These are phyloP conservation scores for Chernovozyma sophiae-reginae DNA, from an alignment of 1,139 yeast genomes.

Conservation along the genomic window DNA sequence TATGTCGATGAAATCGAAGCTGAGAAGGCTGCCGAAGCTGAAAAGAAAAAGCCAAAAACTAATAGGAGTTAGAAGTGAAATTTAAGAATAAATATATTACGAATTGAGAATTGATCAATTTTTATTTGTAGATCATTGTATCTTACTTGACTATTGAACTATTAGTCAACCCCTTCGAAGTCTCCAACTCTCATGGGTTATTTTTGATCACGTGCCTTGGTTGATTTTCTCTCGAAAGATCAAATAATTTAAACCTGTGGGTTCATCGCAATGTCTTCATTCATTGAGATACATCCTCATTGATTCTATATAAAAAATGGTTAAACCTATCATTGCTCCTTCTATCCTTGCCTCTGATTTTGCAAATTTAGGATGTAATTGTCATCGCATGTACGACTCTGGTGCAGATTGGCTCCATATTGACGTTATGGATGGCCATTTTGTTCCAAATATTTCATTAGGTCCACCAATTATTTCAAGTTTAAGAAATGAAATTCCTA, in stretches of 20 bases:
- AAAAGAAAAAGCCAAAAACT: slow-evolving; percentile 62
- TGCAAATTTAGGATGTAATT: slow-evolving; percentile 82
- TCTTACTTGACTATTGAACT: no score
- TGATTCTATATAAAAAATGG: slow-evolving; percentile 48
- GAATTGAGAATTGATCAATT: no score
- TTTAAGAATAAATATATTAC: no score
- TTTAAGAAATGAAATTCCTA: slow-evolving; percentile 73
- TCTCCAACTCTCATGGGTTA: no score
- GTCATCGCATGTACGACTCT: slow-evolving; percentile 71
- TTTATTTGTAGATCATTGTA: no score
- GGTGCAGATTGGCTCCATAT: slow-evolving; percentile 95
- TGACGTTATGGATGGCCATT: slow-evolving; percentile 98
- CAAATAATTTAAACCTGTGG: no score
- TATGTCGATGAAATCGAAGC: slow-evolving; percentile 83
- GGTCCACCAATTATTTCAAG: slow-evolving; percentile 89
- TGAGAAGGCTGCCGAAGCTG: slow-evolving; percentile 88
- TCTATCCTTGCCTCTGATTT: slow-evolving; percentile 94
- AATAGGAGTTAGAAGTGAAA: slow-evolving; percentile 1
- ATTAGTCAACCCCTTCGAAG: no score
- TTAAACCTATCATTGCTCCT: slow-evolving; percentile 86
- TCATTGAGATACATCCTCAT: no score
- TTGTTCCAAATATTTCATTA: slow-evolving; percentile 92
- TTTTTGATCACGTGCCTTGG: no score
- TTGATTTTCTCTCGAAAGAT: no score
- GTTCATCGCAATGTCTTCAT: no score